Base-by-base conservation (phyloP, 495 filamentous ascomycete species). In the Tricharina praecox region DNA sequence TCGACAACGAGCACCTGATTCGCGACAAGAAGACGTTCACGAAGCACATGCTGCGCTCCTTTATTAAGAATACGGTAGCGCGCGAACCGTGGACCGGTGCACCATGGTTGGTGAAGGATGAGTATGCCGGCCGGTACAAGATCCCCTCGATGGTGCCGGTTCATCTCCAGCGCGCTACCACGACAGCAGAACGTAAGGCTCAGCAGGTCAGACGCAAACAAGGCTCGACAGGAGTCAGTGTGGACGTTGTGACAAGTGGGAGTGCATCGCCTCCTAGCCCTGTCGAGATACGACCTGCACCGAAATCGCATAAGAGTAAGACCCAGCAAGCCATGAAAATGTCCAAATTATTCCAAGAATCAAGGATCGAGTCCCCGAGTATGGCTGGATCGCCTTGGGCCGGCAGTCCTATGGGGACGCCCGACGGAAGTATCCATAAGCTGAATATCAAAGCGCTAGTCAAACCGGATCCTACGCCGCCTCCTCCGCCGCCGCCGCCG, bases 11-110 rank as follows among this genome's bases (percentile, higher is more conserved):
- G 26, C 79, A 90, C 53, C 78, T 97, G 53, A 77, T 72, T 34
- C 81, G 90, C 15, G 90, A 96, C 54, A 78, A 85, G 21, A 93
- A 87, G 56, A 76, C 84, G 3, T 99, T 96, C 63, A 93, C 88
- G 32, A 99, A 99, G 65, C 78, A 87, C 37, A 84, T 93, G 62
- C 68, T 99, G 43, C 78, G 87, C 23, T 81, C 85, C 2, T 96
- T 95, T 51, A 84, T 99, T 48, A 93, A 94, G 58, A 87, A 93
- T 64, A 90, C 85, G 4, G 80, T 93, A 11, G 84, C 79, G 10
- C 70, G 87, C 49, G 92, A 96, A 55, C 73, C 86, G 0, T 96
- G 88, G 88, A 82, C 74, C 35, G 87, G 88, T 3, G 90, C 90
- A 0, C 92, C 92, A 8, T 99, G 90, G 90, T 62, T 93, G 28